Base-by-base conservation (phyloP, 75 land plant genomes). In the Chamaecyparis obtusa region DNA sequence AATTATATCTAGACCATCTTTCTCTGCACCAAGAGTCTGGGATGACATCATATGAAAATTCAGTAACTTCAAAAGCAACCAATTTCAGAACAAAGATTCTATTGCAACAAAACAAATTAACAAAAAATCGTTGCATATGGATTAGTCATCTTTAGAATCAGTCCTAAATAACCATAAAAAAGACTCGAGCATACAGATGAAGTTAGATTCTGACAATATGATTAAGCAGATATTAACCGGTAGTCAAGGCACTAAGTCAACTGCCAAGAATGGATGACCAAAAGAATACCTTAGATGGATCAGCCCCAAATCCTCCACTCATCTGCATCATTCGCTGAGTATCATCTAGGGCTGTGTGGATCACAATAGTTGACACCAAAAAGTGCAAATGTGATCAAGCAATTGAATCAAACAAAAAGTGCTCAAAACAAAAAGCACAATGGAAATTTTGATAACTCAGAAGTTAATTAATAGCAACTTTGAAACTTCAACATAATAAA, bases 241-340 rank as follows among this genome's bases (percentile, higher is more conserved):
- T 24, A 17, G 27, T 85, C 41, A 14, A 44, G 41, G 39, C 9
- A 46, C 19, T n/a, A 36, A 82, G 19, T 24, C 15, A 87, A 76
- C 15, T 44, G 3, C 32, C 41, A 46, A 19, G 30, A 32, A 78
- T 21, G 41, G 30, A 17, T 4, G 8, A 43, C 46, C 21, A 74
- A 35, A 43, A 81, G 14, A 88, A 11, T 89, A 96, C 98, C 99
- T 92, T 96, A 77, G 97, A 83, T 19, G 99, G 94, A 88, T 98
- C 98, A 54, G 93, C 33, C 39, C 99, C 99, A 91, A 98, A 94
- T 51, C 99, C 99, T 51, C 99, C 99, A 88, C 97, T 85, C 99
- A 98, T 98, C 88, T 98, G 99, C 99, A 98, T 96, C 98, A 98
- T 93, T 80, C 93, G 87, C 86, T 98, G 99, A 69, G 99, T 93